Conservation (phyloP, 228 moss, liverwort and hornwort genomes). For the Sphagnum fallax region DNA sequence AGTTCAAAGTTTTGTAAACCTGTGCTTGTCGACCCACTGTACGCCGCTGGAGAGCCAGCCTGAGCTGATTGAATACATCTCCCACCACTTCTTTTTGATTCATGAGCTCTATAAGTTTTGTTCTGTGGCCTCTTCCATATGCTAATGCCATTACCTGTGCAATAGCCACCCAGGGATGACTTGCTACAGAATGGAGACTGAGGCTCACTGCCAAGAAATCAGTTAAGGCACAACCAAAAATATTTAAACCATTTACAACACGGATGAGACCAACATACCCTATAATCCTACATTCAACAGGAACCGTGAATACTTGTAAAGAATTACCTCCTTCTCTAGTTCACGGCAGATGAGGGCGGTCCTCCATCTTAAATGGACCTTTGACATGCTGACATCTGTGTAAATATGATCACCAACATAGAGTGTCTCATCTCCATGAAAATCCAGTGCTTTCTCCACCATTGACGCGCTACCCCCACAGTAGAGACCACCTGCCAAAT, state of each 20-base stretch:
- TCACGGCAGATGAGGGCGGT: constrained; percentile 82
- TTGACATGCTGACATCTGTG: constrained; percentile 92
- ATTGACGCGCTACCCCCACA: constrained; percentile 87
- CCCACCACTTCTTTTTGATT: constrained; percentile 81
- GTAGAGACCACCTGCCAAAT: constrained; percentile 69
- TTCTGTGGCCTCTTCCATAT: constrained; percentile 60
- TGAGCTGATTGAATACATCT: constrained; percentile 78
- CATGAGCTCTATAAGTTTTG: constrained; percentile 75
- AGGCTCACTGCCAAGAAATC: too few relatives aligned
- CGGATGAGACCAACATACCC: too few relatives aligned
- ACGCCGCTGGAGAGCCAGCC: constrained; percentile 75
- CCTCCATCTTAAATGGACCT: constrained; percentile 88
- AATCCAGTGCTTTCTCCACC: constrained; percentile 88
- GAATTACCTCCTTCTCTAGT: constrained; percentile 75
- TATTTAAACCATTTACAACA: too few relatives aligned
- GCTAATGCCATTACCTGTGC: constrained; percentile 70
- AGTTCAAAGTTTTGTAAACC: constrained; percentile 14
- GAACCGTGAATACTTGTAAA: not conserved
- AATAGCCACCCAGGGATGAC: too few relatives aligned
- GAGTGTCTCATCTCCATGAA: constrained; percentile 88
- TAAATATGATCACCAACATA: constrained; percentile 94
- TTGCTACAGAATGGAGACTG: too few relatives aligned
- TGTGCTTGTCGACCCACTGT: constrained; percentile 57
- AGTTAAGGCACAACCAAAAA: too few relatives aligned
- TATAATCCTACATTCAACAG: too few relatives aligned